A percentile compares a stretch with the other conserved stretches of the same genome.
phyloP scores from a whole-genome alignment of 768 basidiomycete species.

The Hygrocybe coccinea region DNA sequence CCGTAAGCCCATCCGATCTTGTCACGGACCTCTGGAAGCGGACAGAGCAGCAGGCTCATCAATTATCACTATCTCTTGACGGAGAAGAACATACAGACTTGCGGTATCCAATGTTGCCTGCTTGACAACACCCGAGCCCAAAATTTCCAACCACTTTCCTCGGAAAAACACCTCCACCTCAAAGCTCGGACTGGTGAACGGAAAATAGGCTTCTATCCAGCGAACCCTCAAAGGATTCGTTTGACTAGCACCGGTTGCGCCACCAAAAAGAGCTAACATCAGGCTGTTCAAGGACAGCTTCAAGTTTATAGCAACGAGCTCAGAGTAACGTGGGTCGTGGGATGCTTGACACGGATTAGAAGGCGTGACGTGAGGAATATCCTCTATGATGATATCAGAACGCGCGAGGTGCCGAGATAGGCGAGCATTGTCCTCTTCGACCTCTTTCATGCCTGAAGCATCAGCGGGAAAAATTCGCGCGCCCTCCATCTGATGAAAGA shows the following conservation, averaged over 20 bases:
- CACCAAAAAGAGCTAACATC: conserved; percentile 77
- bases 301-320: conserved; percentile 74
- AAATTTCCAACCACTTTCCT: conserved; percentile 95
- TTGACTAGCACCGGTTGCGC: conserved; percentile 41
- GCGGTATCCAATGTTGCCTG: conserved; percentile 86
- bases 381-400: conserved; percentile 83
- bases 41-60: background rate
- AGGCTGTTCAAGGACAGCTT: conserved; percentile 87
- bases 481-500: conserved; percentile 98
- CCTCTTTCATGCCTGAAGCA: conserved; percentile 50
- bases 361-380: conserved; percentile 66
- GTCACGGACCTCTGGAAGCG: conserved; percentile 55
- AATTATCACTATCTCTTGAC: conserved; percentile 7
- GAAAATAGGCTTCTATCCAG: conserved; percentile 98
- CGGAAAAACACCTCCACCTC: conserved; percentile 97
- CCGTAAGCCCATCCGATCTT: conserved; percentile 99
- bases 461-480: conserved; percentile 73
- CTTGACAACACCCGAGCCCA: conserved; percentile 88
- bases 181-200: conserved; percentile 96
- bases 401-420: conserved; percentile 55
- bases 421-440: conserved; percentile 66
- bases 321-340: conserved; percentile 71
- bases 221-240: conserved; percentile 78
- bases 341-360: conserved; percentile 76
- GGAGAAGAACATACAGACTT: conserved; percentile 46